phyloP scores from a whole-genome alignment of 1,284 basidiomycete genomes.

The Grifola frondosa region DNA sequence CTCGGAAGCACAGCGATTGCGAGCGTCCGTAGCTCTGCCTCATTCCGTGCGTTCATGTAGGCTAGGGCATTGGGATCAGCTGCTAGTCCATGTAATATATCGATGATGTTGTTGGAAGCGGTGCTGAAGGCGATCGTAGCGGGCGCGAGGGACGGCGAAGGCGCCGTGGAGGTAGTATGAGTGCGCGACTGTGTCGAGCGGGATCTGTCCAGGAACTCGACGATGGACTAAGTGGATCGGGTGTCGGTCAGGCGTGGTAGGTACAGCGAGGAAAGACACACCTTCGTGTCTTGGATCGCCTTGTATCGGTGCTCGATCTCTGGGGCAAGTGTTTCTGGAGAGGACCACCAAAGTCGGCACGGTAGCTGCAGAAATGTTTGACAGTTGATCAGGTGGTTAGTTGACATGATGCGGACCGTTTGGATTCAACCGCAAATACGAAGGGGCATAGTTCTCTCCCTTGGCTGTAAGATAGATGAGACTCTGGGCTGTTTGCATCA shows the following conservation, averaged over 20 bases:
- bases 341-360: slow-evolving; percentile 82
- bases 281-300: slow-evolving; percentile 75
- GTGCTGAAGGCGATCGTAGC: slow-evolving; percentile 74
- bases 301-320: slow-evolving; percentile 82
- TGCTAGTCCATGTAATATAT: slow-evolving; percentile 57
- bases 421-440: slow-evolving; percentile 75
- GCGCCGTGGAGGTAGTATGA: slow-evolving; percentile 64
- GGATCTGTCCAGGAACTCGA: slow-evolving; percentile 82
- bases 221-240: slow-evolving; percentile 72
- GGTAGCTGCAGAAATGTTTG: slow-evolving; percentile 49
- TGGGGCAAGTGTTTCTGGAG: slow-evolving; percentile 67
- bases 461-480: slow-evolving; percentile 42
- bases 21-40: slow-evolving; percentile 41
- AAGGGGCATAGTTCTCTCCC: slow-evolving; percentile 65
- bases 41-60: slow-evolving; percentile 53
- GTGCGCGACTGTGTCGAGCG: slow-evolving; percentile 66
- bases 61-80: slow-evolving; percentile 52
- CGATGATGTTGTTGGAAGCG: slow-evolving; percentile 60
- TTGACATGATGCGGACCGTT: slow-evolving; percentile 51
- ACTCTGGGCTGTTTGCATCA: too few species aligned
- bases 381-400: neutral
- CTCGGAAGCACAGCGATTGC: slow-evolving; percentile 42
- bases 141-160: slow-evolving; percentile 76
- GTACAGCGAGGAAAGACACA: slow-evolving; percentile 29
- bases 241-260: slow-evolving; percentile 6